Conservation (phyloP, 306 rosid genomes). For the Albizia julibrissin region DNA sequence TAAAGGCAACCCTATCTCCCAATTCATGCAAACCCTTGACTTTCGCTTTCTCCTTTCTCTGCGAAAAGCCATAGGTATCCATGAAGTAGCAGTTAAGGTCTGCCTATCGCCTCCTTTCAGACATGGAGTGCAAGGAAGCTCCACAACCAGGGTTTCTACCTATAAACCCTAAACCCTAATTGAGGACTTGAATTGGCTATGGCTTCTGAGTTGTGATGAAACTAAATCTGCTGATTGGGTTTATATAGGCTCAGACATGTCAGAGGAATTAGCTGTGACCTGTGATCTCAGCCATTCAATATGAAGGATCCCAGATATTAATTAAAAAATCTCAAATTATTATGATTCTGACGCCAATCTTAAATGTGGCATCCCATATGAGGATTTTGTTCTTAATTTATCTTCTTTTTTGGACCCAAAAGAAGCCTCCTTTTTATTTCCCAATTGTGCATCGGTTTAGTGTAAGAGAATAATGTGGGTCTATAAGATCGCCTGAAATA, state of each 20-base stretch:
- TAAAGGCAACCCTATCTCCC: neutral
- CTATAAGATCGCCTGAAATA: too few species aligned
- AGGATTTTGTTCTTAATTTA: conserved; percentile 1
- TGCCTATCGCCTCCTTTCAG: neutral
- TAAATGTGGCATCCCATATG: neutral
- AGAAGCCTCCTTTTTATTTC: neutral
- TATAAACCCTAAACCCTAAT: neutral
- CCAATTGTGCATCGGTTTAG: neutral
- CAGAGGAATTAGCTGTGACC: neutral
- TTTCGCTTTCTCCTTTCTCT: neutral
- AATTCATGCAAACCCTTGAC: conserved; percentile 11
- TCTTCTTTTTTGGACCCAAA: neutral
- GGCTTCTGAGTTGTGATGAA: neutral
- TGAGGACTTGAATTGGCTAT: neutral
- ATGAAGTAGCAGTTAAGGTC: neutral
- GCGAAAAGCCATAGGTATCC: conserved; percentile 1
- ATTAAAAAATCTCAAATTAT: conserved; percentile 7
- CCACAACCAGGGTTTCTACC: neutral
- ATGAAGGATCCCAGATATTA: neutral
- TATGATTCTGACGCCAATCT: neutral
- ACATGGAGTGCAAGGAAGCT: neutral
- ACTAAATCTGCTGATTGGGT: neutral
- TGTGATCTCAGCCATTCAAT: neutral
- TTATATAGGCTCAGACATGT: conserved; percentile 15
- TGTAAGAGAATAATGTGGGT: too few species aligned